Base-by-base conservation (phyloP, 2,329 filamentous ascomycete genomes). In the Sporothrix brunneoviolacea region DNA sequence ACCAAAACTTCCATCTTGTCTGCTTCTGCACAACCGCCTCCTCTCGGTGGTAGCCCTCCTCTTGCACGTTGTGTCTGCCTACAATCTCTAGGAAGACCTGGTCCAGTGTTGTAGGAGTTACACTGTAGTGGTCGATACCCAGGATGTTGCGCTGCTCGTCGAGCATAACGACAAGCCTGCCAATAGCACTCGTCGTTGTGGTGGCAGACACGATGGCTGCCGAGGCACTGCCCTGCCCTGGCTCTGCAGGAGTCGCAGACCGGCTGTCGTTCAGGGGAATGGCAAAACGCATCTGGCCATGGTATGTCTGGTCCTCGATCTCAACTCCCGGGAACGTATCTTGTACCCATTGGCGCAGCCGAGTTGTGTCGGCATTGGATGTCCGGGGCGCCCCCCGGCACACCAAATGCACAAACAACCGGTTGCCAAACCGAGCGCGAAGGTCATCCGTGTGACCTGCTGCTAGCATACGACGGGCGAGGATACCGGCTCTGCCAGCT, bases 1-100 rank as follows among this genome's bases (percentile, higher is more conserved):
- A 19, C 13, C 40, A 36, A 18, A 50, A 19, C 27, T 30, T 44
- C 48, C 47, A 55, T 38, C 50, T 18, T 37, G 42, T 49, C 30
- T 30, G 51, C 18, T 46, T 53, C 37, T 55, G 55, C 21, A 60
- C 58, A 45, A 64, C 55, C 51, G 45, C 55, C 52, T 66, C 59
- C 13, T 54, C 48, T 2, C 49, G 51, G 13, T 70, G 70, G 45
- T 76, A 77, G 19, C 78, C 76, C 68, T 91, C 90, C 64, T 94
- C 88, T 57, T 83, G 73, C 7, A 91, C 78, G 64, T 90, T 82
- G 64, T 94, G 86, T 65, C 82, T 79, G 1, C 84, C 83, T 0
- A 95, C 89, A 62, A 96, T 93, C 22, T 77, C 78, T 64, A 96
- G 67, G 67, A 96, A 96, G 0, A 96, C 90, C 66, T 95, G 88